Base-by-base conservation (phyloP, 2,329 filamentous ascomycete genomes). In the Trichophyton verrucosum region DNA sequence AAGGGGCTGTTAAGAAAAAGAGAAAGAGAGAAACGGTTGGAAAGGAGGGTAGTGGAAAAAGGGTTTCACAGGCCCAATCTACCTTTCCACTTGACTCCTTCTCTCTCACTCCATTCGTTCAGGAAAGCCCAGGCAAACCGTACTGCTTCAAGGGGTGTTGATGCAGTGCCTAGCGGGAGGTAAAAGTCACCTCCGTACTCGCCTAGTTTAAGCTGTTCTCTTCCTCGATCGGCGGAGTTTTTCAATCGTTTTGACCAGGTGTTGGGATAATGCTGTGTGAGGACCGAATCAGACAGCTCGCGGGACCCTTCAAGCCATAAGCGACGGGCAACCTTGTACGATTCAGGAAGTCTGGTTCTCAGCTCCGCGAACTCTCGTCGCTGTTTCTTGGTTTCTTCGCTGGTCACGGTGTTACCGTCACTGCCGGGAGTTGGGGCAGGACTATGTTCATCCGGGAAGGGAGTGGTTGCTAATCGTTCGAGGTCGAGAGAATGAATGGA, bases 31-130 rank as follows among this genome's bases (percentile, higher is more conserved):
- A 17, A 44, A 57, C 24, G 40, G 22, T 24, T 3, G 8, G 6
- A 42, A 42, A 42, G 36, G 27, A 15, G 47, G n/a, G 13, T n/a
- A 20, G 33, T 13, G 8, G 33, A 38, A 30, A 38, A 9, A 38
- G 22, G 33, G 13, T 44, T 17, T 71, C 68, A 77, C 65, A 77
- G 66, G 62, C 68, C 70, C 59, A 77, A 68, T 53, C 71, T 72
- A 51, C 72, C 71, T 61, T 71, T 71, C 76, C 75, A 79, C 8
- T 74, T 71, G 15, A 80, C 68, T 13, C 71, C 72, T 68, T 80
- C 76, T 60, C 73, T 76, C 59, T 69, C 67, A 55, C 74, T 75
- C 75, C 77, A 81, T 62, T 79, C 76, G 17, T 69, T 70, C 62
- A 81, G 64, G 47, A 79, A 69, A n/a, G 68, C 68, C 64, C 71